Evolutionary conservation across 352 stramenopile genomes (phyloP), one percentile per base, ranked within the genome.

Genomic region (Globisporangium camurandrum): DNA sequence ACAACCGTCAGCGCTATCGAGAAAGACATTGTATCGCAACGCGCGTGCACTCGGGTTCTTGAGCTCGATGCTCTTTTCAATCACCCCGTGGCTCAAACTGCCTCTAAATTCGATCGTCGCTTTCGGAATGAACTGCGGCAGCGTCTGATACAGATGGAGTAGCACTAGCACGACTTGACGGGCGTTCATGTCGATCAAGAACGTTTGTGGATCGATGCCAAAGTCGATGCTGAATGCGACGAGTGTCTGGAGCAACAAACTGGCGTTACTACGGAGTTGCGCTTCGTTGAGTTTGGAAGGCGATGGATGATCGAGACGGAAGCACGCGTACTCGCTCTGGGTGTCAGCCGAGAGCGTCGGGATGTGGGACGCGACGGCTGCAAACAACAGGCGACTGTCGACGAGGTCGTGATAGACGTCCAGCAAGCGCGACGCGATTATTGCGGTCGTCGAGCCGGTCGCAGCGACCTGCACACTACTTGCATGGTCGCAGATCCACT

Each of bases 31-130:
- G 49, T 98, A 98, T 3, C 63, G 68, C 31, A 98, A 75, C 4
- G 73, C 60, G 6, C 75, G 80, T 3, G 70, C 67, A 19, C 82
- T 91, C 6, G 91, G 86, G 51, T 98, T 98, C 53, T 85, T 88
- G 2, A 98, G 67, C 54, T 98, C 93, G 28, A 98, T 98, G 7
- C 60, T 95, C 43, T 98, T 97, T 14, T 84, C 76, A 26, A 97
- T 93, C 19, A 72, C 57, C n/a, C n/a, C n/a, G 36, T 86, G 77
- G 0, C 92, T 92, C 6, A 98, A 60, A 4, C 75, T 60, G 5
- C 87, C 92, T 27, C 78, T 74, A 56, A 98, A 98, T 36, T 96
- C 86, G 49, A 98, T 96, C 26, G 77, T 95, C 10, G 84, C 88
- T 54, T 97, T 97, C 4, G 93, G 93, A 17, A 98, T 77, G 22